phyloP scores from a whole-genome alignment of 2,329 filamentous ascomycete species.

The Sporothrix variecibatus region DNA sequence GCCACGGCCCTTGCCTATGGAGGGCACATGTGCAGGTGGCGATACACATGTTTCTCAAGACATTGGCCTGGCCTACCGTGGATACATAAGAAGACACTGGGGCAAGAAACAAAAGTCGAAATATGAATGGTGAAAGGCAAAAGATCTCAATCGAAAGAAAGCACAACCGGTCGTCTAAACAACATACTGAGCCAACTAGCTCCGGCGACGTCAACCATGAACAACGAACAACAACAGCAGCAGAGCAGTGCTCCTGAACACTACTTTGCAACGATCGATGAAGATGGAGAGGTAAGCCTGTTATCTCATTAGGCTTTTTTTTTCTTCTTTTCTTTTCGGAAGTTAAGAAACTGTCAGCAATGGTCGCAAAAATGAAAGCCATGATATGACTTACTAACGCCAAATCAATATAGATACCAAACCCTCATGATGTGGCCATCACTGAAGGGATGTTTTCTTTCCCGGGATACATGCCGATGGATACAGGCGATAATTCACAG shows the following conservation, averaged over 20 bases:
- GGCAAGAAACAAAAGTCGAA: neutral
- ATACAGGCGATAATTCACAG: neutral
- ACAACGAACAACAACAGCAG: constrained; percentile 20
- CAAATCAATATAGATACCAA: neutral
- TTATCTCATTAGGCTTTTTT: too few relatives aligned
- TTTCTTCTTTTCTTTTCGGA: too few relatives aligned
- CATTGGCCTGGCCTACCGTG: neutral
- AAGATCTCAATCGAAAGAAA: constrained; percentile 3
- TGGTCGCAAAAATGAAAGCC: neutral
- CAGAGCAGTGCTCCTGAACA: constrained; percentile 16
- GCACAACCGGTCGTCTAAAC: neutral
- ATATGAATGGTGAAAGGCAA: neutral
- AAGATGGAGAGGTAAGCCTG: constrained; percentile 5
- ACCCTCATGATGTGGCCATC: neutral
- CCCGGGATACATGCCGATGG: neutral
- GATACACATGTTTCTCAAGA: neutral
- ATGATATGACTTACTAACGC: neutral
- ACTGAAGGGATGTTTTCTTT: neutral
- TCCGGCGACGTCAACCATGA: constrained; percentile 18
- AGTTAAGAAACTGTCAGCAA: neutral
- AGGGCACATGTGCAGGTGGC: constrained; percentile 13
- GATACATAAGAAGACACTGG: constrained; percentile 18
- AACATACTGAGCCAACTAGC: neutral
- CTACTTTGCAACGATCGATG: constrained; percentile 17
- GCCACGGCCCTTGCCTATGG: neutral